phyloP scores from a whole-genome alignment of 768 basidiomycete genomes.

The Lactarius trivialis region DNA sequence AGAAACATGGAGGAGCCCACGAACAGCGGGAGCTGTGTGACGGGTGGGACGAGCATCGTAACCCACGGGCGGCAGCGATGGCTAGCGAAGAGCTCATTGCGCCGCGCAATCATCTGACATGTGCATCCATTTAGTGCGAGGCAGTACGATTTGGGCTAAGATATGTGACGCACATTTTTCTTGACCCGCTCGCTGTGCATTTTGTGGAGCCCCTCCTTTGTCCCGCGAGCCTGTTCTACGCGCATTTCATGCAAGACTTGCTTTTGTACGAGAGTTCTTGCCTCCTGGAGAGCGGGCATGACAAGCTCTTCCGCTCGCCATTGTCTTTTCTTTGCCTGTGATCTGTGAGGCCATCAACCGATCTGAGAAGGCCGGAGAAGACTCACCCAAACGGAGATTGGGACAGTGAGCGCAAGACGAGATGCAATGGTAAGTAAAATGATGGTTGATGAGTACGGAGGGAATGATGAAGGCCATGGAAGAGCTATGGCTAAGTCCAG shows the following conservation, averaged over 20 bases:
- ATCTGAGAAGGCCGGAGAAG: background rate
- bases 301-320: slow-evolving; percentile 26
- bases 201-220: slow-evolving; percentile 21
- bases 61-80: slow-evolving; percentile 51
- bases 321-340: slow-evolving; percentile 27
- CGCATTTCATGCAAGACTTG: slow-evolving; percentile 13
- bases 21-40: slow-evolving; percentile 70
- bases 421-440: slow-evolving; percentile 58
- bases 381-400: slow-evolving; percentile 72
- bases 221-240: slow-evolving; percentile 12
- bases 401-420: slow-evolving; percentile 55
- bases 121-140: background rate
- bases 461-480: slow-evolving; percentile 62
- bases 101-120: slow-evolving; percentile 45
- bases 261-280: slow-evolving; percentile 19
- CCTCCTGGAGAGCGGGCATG: slow-evolving; percentile 21
- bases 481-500: slow-evolving; percentile 69
- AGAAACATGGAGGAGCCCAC: slow-evolving; percentile 57
- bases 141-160: background rate
- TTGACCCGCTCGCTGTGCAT: slow-evolving; percentile 14
- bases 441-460: slow-evolving; percentile 69
- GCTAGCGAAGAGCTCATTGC: slow-evolving; percentile 53
- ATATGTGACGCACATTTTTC: slow-evolving; percentile 18
- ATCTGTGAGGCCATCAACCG: background rate
- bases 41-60: slow-evolving; percentile 53